These are phyloP conservation scores for Macrocystidia cucumis DNA, from an alignment of 1,284 basidiomycete species.

Conservation along the genomic window DNA sequence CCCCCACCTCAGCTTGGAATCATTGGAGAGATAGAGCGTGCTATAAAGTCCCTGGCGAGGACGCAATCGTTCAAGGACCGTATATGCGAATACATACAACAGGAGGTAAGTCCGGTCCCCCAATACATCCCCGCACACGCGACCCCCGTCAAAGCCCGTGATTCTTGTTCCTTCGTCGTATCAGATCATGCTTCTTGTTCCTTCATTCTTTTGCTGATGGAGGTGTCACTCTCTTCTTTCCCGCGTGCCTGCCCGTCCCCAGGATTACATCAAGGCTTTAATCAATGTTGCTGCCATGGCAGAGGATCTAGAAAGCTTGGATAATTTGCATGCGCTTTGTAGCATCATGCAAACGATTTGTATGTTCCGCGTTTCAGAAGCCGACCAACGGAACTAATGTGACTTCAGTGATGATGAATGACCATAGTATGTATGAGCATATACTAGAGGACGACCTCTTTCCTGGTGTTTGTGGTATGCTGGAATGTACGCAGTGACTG, in stretches of 20 bases:
- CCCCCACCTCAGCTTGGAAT: slow-evolving; percentile 65
- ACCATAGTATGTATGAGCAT: slow-evolving; percentile 92
- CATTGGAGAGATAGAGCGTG: slow-evolving; percentile 69
- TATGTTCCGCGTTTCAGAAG: slow-evolving; percentile 35
- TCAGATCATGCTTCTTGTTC: slow-evolving; percentile 10
- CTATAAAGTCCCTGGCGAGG: slow-evolving; percentile 64
- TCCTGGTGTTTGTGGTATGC: slow-evolving; percentile 89
- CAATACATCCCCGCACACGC: slow-evolving; percentile 4
- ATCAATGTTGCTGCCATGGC: slow-evolving; percentile 82
- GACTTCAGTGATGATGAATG: slow-evolving; percentile 85
- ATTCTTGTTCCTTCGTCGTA: slow-evolving; percentile 12
- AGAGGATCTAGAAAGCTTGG: slow-evolving; percentile 87
- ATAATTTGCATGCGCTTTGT: slow-evolving; percentile 87
- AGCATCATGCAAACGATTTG: slow-evolving; percentile 92
- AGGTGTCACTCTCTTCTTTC: slow-evolving; percentile 13
- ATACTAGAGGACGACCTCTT: slow-evolving; percentile 93
- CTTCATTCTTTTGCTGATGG: slow-evolving; percentile 17
- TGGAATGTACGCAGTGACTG: slow-evolving; percentile 72
- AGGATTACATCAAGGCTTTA: slow-evolving; percentile 87
- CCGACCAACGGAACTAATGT: slow-evolving; percentile 7
- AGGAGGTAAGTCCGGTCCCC: slow-evolving; percentile 44
- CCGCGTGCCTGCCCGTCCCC: slow-evolving; percentile 10
- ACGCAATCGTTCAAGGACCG: slow-evolving; percentile 66
- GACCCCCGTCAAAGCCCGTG: slow-evolving; percentile 7
- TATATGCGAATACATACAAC: slow-evolving; percentile 78